Evolutionary conservation across 257 asterid genomes (phyloP).

Genomic region (Ajuga chamaepitys): DNA sequence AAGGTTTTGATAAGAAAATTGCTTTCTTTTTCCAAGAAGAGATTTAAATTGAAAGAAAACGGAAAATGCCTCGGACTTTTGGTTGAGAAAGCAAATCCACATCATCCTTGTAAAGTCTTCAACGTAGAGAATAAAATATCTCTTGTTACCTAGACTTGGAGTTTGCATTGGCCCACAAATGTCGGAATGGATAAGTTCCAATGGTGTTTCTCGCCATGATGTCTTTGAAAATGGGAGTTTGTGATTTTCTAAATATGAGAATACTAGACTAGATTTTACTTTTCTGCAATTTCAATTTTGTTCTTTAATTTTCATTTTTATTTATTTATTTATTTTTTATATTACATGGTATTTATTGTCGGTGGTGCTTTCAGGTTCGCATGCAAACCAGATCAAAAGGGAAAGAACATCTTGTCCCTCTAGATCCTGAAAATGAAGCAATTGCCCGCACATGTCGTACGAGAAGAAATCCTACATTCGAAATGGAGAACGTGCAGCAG

Average conservation of each 20-base stretch:
- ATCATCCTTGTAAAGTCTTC: background rate
- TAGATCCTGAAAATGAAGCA: too few relatives aligned
- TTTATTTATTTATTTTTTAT: too few relatives aligned
- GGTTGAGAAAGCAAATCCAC: background rate
- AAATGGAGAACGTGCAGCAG: too few relatives aligned
- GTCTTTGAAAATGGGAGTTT: background rate
- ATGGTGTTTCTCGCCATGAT: background rate
- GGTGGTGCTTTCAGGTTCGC: too few relatives aligned
- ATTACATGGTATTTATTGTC: too few relatives aligned
- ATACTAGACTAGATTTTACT: too few relatives aligned
- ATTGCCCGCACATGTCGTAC: too few relatives aligned
- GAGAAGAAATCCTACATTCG: too few relatives aligned
- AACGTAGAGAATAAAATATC: background rate
- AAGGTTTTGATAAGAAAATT: background rate
- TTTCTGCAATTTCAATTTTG: too few relatives aligned
- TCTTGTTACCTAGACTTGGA: background rate
- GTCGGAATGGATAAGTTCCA: background rate
- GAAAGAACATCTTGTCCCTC: too few relatives aligned
- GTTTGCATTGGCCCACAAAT: background rate
- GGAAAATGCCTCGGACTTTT: background rate
- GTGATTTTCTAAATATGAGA: background rate
- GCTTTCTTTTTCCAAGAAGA: background rate
- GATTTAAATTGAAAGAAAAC: background rate
- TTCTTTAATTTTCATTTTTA: too few relatives aligned
- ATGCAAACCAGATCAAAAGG: too few relatives aligned